Evolutionary conservation across 176 grass and related monocot genomes (phyloP), one percentile per base, ranked within the genome.

Genomic region (Poa annua): DNA sequence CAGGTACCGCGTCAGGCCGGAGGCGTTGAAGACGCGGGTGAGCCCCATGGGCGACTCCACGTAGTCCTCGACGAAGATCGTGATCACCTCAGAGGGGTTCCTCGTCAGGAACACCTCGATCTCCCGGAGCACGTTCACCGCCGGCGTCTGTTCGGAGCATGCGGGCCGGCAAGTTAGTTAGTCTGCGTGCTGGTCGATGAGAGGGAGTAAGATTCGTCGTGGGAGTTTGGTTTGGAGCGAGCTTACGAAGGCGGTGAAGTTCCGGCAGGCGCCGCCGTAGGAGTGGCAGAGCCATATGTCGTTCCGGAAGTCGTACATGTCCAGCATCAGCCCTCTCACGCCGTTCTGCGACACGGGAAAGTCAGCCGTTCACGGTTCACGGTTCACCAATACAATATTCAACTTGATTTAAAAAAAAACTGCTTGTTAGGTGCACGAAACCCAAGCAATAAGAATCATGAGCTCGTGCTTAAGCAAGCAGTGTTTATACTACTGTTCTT

Each of bases 241-340:
- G 60, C 61, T 95, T 90, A 98, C 96, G 51, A 98, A 98, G 3
- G 96, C 92, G 25, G 96, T 98, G 87, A 95, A 88, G 87, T 95
- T 95, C n/a, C 76, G 90, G 75, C 96, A 95, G 21, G 80, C 84
- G 80, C 96, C 96, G 57, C 87, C 89, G 73, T 84, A 93, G 54
- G 96, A 95, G 84, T 98, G 96, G 79, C 96, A 98, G 57, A 98
- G 79, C 92, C 92, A 98, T 69, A 98, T 54, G 85, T 88, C 89
- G 71, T 93, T 51, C 2, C 77, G 73, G 83, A 90, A 98, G 89
- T 95, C 93, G 77, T 98, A 98, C 96, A 95, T 98, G 68, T 98
- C 93, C 85, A 98, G 93, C 96, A 98, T 98, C 82, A 95, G 87
- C 0, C 96, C 96, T 66, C 96, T 80, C 33, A 98, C 90, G 71